phyloP scores from a whole-genome alignment of 225 moss, liverwort and hornwort species.

The Physcomitrellopsis africana region DNA sequence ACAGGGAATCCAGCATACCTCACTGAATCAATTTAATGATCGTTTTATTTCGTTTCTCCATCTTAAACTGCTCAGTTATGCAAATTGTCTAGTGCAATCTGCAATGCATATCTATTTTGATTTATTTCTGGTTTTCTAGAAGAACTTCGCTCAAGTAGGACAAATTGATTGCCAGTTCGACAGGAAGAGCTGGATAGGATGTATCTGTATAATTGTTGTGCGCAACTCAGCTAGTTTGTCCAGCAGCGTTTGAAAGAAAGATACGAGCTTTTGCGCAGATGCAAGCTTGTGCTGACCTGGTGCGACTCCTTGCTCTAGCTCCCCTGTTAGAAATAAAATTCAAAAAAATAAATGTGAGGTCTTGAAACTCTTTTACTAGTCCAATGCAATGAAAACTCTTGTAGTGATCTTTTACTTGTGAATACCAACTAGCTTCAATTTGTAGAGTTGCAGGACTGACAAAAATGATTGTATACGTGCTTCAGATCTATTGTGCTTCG shows the following conservation, averaged over 20 bases:
- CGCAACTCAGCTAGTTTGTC: too few species aligned
- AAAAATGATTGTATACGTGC: constrained; percentile 14
- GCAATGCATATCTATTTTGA: neutral
- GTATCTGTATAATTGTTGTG: too few species aligned
- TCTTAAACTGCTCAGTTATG: too few species aligned
- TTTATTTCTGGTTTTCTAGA: too few species aligned
- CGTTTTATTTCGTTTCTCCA: too few species aligned
- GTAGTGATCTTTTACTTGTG: constrained; percentile 14
- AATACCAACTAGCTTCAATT: constrained; percentile 24
- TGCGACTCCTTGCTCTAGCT: constrained; percentile 7
- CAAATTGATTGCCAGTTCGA: too few species aligned
- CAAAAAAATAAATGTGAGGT: too few species aligned
- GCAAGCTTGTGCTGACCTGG: constrained; percentile 1
- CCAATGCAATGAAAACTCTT: neutral
- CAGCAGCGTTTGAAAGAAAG: too few species aligned
- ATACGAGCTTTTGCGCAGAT: neutral
- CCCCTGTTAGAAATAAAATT: constrained; percentile 3
- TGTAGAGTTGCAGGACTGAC: constrained; percentile 22
- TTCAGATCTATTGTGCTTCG: constrained; percentile 23
- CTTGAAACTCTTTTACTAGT: neutral
- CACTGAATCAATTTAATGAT: neutral
- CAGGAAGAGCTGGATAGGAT: too few species aligned
- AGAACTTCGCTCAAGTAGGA: too few species aligned
- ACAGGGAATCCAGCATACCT: constrained; percentile 15
- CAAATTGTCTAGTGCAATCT: too few species aligned